Evolutionary conservation across 805 yeast species (phyloP).

Genomic region (Scheffersomyces ergatensis): DNA sequence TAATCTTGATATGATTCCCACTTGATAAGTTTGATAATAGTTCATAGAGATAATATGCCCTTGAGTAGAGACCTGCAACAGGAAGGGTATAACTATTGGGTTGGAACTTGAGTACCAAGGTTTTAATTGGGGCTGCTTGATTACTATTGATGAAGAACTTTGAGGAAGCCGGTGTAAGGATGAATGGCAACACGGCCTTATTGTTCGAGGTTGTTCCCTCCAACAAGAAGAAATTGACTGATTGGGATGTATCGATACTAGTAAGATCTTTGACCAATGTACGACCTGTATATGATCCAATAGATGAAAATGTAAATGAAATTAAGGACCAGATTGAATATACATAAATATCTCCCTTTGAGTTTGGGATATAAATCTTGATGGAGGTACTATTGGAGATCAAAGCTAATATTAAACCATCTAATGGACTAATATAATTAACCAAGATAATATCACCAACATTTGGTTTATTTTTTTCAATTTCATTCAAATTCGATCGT

Average conservation of each 20-base stretch:
- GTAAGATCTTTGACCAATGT: slow-evolving; percentile 12
- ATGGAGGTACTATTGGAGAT: slow-evolving; percentile 27
- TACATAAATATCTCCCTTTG: slow-evolving; percentile 25
- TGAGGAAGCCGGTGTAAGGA: slow-evolving; percentile 4
- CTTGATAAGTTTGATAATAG: slow-evolving; percentile 19
- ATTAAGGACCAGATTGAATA: slow-evolving; percentile 27
- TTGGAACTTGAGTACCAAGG: slow-evolving; percentile 34
- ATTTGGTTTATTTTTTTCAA: slow-evolving; percentile 31
- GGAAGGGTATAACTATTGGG: slow-evolving; percentile 39
- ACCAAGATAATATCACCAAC: slow-evolving; percentile 51
- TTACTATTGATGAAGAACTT: slow-evolving; percentile 4
- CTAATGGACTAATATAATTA: slow-evolving; percentile 61
- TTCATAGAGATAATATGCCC: slow-evolving; percentile 17
- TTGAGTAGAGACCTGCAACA: slow-evolving; percentile 22
- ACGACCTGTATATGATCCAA: slow-evolving; percentile 7
- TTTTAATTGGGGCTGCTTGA: slow-evolving; percentile 17
- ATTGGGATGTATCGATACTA: slow-evolving; percentile 25
- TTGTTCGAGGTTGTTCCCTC: slow-evolving; percentile 91
- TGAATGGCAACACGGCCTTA: slow-evolving; percentile 64
- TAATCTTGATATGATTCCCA: slow-evolving; percentile 20
- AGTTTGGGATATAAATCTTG: slow-evolving; percentile 34
- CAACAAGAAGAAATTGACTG: slow-evolving; percentile 53
- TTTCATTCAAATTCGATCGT: slow-evolving; percentile 33
- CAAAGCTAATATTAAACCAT: slow-evolving; percentile 39
- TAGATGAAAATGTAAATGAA: slow-evolving; percentile 16